Conservation (phyloP, 306 rosid species). For the Ceratonia siliqua region DNA sequence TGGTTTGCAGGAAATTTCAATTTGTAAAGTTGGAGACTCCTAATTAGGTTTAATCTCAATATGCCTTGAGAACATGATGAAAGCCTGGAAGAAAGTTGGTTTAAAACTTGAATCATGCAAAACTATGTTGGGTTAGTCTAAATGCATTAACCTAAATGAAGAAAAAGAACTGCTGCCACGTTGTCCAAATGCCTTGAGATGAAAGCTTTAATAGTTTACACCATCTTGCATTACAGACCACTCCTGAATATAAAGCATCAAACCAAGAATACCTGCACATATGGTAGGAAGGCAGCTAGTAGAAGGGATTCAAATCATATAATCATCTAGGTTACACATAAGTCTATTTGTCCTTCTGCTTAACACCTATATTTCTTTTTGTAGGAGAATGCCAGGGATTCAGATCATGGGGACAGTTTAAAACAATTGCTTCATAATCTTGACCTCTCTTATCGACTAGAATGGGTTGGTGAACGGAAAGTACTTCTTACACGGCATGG, state of each 20-base stretch:
- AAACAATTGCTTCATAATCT: conserved; percentile 78
- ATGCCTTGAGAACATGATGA: conserved; percentile 3
- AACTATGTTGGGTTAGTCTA: conserved; percentile 15
- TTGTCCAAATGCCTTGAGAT: conserved; percentile 26
- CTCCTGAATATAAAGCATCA: too few relatives aligned
- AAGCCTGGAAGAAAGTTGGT: conserved; percentile 20
- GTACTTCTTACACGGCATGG: conserved; percentile 71
- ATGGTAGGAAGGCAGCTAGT: neutral
- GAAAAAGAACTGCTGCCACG: neutral
- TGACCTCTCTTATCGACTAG: conserved; percentile 82
- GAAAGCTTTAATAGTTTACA: conserved; percentile 22
- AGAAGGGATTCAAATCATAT: neutral
- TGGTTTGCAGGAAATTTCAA: conserved; percentile 26
- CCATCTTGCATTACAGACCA: neutral
- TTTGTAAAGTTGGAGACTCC: conserved; percentile 14
- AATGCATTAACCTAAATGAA: conserved; percentile 15
- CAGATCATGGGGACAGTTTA: conserved; percentile 66
- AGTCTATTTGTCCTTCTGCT: neutral
- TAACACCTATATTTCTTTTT: conserved; percentile 24
- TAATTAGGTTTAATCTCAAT: conserved; percentile 13
- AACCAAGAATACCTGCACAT: neutral
- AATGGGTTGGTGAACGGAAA: conserved; percentile 72
- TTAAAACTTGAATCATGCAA: neutral
- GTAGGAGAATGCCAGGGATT: conserved; percentile 60
- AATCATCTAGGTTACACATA: conserved; percentile 15